Percentiles rank a stretch among this genome's conserved stretches.
phyloP scores from a whole-genome alignment of 257 asterid genomes.

The Solanum phureja region DNA sequence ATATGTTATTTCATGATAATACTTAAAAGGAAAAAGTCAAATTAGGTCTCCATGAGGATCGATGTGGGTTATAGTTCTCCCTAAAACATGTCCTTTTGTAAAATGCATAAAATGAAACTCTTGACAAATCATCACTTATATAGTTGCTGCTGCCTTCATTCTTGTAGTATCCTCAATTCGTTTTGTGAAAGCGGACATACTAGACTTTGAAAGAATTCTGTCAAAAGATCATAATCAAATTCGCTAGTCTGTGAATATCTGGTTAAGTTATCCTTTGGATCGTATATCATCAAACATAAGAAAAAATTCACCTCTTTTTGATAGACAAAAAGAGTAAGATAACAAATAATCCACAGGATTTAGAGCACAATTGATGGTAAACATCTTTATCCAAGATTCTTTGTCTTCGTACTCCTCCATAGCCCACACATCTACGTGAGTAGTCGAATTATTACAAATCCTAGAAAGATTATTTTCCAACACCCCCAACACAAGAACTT shows the following conservation, averaged over 20 bases:
- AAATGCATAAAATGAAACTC: neutral
- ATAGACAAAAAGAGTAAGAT: neutral
- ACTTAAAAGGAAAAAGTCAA: neutral
- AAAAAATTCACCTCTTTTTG: neutral
- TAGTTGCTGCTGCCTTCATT: too few species aligned
- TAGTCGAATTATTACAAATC: neutral
- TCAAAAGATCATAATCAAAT: neutral
- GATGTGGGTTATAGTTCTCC: neutral
- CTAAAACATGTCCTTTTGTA: neutral
- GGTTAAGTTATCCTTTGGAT: neutral
- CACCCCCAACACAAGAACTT: neutral
- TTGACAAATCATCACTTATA: neutral
- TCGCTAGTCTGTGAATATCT: neutral
- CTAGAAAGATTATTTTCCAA: neutral
- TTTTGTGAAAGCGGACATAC: too few species aligned
- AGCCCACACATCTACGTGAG: neutral
- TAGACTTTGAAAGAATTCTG: too few species aligned
- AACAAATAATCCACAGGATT: neutral
- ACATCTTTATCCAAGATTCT: neutral
- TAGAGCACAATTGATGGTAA: neutral
- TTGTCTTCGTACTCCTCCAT: neutral
- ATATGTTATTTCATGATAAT: neutral
- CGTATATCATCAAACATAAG: neutral
- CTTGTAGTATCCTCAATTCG: too few species aligned
- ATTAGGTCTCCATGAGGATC: neutral